phyloP scores from a whole-genome alignment of 306 rosid genomes.

The Begonia loranthoides region DNA sequence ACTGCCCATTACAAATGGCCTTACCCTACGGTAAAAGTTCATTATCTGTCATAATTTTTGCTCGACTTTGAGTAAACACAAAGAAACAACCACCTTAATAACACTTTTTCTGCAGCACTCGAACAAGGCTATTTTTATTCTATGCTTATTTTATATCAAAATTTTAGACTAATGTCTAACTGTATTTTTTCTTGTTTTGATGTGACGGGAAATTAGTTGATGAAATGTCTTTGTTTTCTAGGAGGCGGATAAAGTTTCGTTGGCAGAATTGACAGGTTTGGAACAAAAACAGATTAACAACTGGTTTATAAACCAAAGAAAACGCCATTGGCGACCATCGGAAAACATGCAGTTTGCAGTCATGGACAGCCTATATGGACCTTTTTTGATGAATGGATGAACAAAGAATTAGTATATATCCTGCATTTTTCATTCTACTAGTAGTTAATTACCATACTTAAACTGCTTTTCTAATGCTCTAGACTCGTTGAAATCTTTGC shows the following conservation, averaged over 20 bases:
- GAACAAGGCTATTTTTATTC: too few species aligned
- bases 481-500: too few species aligned
- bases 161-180: too few species aligned
- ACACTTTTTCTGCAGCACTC: too few species aligned
- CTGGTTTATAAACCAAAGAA: constrained; percentile 88
- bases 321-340: constrained; percentile 73
- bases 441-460: too few species aligned
- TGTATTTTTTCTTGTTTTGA: too few species aligned
- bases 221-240: constrained; percentile 3
- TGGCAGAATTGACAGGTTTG: constrained; percentile 55
- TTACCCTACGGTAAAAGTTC: constrained; percentile 51
- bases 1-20: constrained; percentile 69
- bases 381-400: constrained; percentile 6
- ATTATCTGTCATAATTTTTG: not conserved
- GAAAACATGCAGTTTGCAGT: constrained; percentile 43
- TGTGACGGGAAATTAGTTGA: not conserved
- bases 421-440: too few species aligned
- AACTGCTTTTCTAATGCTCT: too few species aligned
- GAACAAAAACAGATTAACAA: constrained; percentile 64
- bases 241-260: constrained; percentile 55
- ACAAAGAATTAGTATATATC: not conserved
- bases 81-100: too few species aligned
- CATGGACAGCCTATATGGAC: constrained; percentile 34
- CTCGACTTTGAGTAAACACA: not conserved
- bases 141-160: too few species aligned